Base-by-base conservation (phyloP, 176 grass and related monocot genomes). In the Oryza officinalis region DNA sequence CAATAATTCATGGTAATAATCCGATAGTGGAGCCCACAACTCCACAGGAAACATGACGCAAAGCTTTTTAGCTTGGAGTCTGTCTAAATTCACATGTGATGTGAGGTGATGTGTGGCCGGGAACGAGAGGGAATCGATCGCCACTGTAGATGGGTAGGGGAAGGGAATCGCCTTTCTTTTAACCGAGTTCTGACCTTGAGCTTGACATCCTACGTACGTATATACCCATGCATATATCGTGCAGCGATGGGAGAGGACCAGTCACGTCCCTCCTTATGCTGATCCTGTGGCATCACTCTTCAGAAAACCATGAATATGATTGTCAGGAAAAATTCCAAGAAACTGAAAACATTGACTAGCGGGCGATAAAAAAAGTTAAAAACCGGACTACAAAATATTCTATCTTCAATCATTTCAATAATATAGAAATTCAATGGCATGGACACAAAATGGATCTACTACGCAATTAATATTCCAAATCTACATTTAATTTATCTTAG, bases 141-240 rank as follows among this genome's bases (percentile, higher is more conserved):
- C 7, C 22, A 57, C 17, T 32, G 79, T n/a, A 32, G 68, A 70
- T 80, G 63, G 30, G 28, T 35, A 79, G 79, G 79, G 65, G 49
- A 3, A 22, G 71, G 67, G 65, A 72, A 72, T 72, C 50, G 69
- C 65, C 50, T 83, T 23, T 75, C 15, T 78, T 32, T 75, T 41
- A 33, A 71, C 5, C 30, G 13, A 35, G 46, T 12, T 25, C 57
- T 30, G 60, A 14, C 69, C 32, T 75, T 45, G 67, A 79, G 65
- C 37, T 69, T 6, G 46, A 80, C 75, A 11, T 68, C 87, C 75
- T 63, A 27, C 59, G 45, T 54, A 54, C 52, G 47, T 67, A 41
- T 41, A 41, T 41, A 66, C 54, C 67, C 14, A 67, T 84, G 71
- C 79, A 54, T 78, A 32, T 70, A 73, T 59, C 59, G 13, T 75